These are phyloP conservation scores for Rhizophlyctis rosea DNA, from an alignment of 192 early-diverging fungal genomes.

Conservation along the genomic window DNA sequence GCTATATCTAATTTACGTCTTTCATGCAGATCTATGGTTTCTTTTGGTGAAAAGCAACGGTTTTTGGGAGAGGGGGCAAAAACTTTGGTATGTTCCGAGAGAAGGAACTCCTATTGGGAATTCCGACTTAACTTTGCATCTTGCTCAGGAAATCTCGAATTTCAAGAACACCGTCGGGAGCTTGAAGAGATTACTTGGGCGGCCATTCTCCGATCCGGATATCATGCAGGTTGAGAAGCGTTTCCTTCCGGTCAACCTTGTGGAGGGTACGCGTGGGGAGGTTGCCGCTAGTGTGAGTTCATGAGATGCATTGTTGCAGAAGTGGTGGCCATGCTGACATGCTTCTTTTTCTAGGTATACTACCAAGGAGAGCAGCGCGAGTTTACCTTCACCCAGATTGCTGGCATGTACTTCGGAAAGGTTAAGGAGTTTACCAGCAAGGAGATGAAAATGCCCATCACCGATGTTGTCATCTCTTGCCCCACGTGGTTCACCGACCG, in stretches of 20 bases:
- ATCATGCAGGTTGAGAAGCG: slow-evolving; percentile 77
- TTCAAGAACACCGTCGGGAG: slow-evolving; percentile 91
- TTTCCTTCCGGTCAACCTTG: slow-evolving; percentile 79
- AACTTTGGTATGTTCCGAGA: slow-evolving; percentile 38
- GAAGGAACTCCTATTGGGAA: background rate
- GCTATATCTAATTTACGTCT: too few relatives aligned
- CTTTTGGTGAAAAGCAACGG: slow-evolving; percentile 93
- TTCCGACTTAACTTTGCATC: background rate
- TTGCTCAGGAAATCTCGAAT: slow-evolving; percentile 78
- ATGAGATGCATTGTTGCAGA: background rate
- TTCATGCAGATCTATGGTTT: slow-evolving; percentile 76
- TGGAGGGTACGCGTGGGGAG: slow-evolving; percentile 70
- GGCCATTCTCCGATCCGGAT: slow-evolving; percentile 81
- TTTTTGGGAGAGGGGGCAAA: slow-evolving; percentile 94
- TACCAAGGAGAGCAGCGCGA: slow-evolving; percentile 72
- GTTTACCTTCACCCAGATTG: slow-evolving; percentile 86
- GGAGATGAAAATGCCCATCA: slow-evolving; percentile 81
- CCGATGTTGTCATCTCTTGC: slow-evolving; percentile 90
- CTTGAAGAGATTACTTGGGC: slow-evolving; percentile 90
- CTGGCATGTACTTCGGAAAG: slow-evolving; percentile 92
- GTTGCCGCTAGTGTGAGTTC: slow-evolving; percentile 66
- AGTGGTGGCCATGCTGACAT: slow-evolving; percentile 4
- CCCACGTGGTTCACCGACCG: slow-evolving; percentile 94
- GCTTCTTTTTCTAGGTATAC: slow-evolving; percentile 53
- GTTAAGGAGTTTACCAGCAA: slow-evolving; percentile 83